Evolutionary conservation across 164 flowering plant genomes (phyloP), one percentile per base, ranked within the genome.

Genomic region (Kingdonia uniflora): DNA sequence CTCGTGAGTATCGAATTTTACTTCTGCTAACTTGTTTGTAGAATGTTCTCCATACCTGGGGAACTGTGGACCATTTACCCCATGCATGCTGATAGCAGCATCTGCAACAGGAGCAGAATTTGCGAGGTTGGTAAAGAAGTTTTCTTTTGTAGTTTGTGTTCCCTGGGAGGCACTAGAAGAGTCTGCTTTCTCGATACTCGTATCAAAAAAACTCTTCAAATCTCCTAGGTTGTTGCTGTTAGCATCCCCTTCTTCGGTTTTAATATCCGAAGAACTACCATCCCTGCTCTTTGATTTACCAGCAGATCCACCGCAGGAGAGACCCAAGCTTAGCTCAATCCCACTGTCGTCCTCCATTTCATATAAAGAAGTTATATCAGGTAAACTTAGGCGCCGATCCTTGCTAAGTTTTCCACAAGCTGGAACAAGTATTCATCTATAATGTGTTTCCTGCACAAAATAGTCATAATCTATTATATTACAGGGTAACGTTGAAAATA

Each of bases 301-400:
- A 68, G 84, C 65, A 43, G 79, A 72, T 51, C 81, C 79, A 52
- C 95, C 94, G 65, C 70, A 81, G 44, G 85, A 76, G 21, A 85
- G 66, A 51, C 85, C 87, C 71, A 92, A 77, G 68, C 96, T 81
- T 57, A 92, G 77, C 66, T 85, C 95, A 63, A 92, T 79, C 26
- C 82, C 87, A 70, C 71, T 76, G 7, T 82, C 94, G 56, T 85
- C 87, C 50, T 86, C 99, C 99, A 92, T 92, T 51, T 48, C 61
- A 21, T 21, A 10, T 42, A 45, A 37, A 29, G 8, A 29, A 29
- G 35, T 29, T 29, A 29, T 29, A 29, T 29, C 35, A 29, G 8
- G 35, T 3, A 29, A 3, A 29, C 35, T 29, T 29, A 8, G 4
- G 35, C 35, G 35, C 35, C 35, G 35, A 4, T 29, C 8, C 6